Base-by-base conservation (phyloP, 164 flowering plant species). In the Kingdonia uniflora region DNA sequence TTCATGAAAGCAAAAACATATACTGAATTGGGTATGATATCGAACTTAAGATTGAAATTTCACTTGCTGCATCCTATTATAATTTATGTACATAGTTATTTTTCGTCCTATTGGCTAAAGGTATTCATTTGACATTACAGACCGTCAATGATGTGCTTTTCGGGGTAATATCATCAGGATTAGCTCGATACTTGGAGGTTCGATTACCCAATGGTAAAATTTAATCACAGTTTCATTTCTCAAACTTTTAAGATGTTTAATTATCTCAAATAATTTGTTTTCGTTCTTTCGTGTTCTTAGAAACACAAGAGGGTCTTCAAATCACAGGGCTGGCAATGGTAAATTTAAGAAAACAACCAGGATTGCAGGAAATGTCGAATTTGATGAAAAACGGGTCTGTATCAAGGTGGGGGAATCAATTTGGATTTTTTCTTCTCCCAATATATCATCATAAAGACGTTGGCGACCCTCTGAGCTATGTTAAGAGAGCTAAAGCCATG, bases 71-170 rank as follows among this genome's bases (percentile, higher is more conserved):
- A n/a, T n/a, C n/a, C n/a, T n/a, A n/a, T n/a, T n/a, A n/a, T n/a
- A n/a, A n/a, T n/a, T n/a, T n/a, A n/a, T n/a, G n/a, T n/a, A n/a
- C n/a, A n/a, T n/a, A n/a, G n/a, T n/a, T 29, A 29, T 4, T 29
- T 29, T 29, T 29, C 8, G 35, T 8, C 35, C 8, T 3, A 29
- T 29, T 29, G 35, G 8, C 8, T 29, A 29, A 8, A 3, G 35
- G 8, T 29, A 29, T 29, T 29, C 35, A 29, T 29, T 29, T 8
- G 35, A 21, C 20, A 21, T 21, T 11, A 68, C 89, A 88, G 91
- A 89, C 95, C 7, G 72, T 85, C 14, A 89, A 89, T 54, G 97
- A 89, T 56, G 95, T 85, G 67, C 83, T 89, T 20, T 75, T 85
- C 19, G 90, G 83, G 48, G 66, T 84, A 10, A 65, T 89, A 50